Evolutionary conservation across 176 grass and related monocot genomes (phyloP).

Genomic region (Puccinellia tenuiflora): DNA sequence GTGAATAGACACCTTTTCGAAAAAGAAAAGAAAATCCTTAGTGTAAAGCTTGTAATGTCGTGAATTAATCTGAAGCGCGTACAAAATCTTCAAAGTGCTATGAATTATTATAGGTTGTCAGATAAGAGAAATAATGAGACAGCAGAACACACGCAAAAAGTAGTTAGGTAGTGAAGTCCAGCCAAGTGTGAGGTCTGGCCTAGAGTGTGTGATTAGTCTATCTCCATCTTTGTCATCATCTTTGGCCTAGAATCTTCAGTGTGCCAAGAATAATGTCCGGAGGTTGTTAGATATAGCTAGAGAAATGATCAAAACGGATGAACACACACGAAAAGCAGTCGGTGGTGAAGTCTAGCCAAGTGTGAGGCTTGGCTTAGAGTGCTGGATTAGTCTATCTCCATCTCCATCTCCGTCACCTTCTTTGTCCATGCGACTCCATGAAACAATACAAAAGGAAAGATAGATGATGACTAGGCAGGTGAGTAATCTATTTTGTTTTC

Average conservation of each 20-base stretch:
- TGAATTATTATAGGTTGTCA: too few species aligned
- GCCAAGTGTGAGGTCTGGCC: not conserved
- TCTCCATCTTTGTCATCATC: not conserved
- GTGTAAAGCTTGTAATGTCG: too few species aligned
- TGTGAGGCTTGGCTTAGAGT: not conserved
- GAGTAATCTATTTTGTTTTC: not conserved
- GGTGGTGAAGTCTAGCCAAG: not conserved
- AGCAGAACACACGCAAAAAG: not conserved
- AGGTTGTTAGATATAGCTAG: too few species aligned
- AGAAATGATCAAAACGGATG: not conserved
- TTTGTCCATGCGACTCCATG: not conserved
- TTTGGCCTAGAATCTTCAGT: too few species aligned
- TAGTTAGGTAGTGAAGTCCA: not conserved
- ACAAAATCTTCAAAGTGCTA: too few species aligned
- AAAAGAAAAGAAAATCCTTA: too few species aligned
- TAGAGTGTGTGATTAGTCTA: not conserved
- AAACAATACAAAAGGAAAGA: not conserved
- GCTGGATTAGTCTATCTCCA: not conserved
- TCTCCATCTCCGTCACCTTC: not conserved
- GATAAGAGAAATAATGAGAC: too few species aligned
- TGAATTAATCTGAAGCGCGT: too few species aligned
- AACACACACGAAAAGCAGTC: not conserved
- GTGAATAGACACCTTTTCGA: too few species aligned
- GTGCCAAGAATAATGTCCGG: too few species aligned
- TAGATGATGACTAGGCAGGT: not conserved